These are phyloP conservation scores for Yarrowia alimentaria DNA, from an alignment of 805 yeast genomes.

Conservation along the genomic window DNA sequence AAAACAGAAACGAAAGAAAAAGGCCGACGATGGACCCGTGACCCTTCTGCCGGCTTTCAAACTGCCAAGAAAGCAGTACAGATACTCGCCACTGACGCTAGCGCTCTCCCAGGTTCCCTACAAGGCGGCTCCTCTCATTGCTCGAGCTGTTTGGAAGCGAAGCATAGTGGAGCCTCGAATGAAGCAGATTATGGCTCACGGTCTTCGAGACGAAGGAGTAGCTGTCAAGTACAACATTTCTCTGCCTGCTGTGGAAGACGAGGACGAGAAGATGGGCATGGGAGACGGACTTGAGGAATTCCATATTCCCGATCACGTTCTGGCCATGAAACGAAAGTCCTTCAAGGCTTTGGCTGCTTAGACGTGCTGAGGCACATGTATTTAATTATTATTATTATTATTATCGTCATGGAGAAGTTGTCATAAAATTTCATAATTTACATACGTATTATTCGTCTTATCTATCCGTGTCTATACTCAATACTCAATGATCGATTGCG, in stretches of 20 bases:
- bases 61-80: constrained; percentile 17
- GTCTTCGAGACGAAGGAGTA: constrained; percentile 25
- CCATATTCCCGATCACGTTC: constrained; percentile 1
- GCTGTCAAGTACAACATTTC: constrained; percentile 23
- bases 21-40: constrained; percentile 26
- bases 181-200: constrained; percentile 17
- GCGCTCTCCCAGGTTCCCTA: constrained; percentile 7
- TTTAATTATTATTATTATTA: no score
- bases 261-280: constrained; percentile 26
- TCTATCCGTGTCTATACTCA: no score
- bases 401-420: no score
- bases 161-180: constrained; percentile 19
- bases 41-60: constrained; percentile 10
- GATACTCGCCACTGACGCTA: constrained; percentile 13
- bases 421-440: no score
- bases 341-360: constrained; percentile 1
- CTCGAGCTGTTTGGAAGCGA: constrained; percentile 21
- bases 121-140: constrained; percentile 26
- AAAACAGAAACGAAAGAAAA: constrained; percentile 24
- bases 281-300: constrained; percentile 25
- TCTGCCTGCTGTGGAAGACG: constrained; percentile 9
- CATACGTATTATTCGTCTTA: no score
- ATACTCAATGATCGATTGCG: no score
- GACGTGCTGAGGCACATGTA: no score
- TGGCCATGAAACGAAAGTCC: constrained; percentile 5